Evolutionary conservation across 1,284 basidiomycete genomes (phyloP).

Genomic region (Pholiota adiposa): DNA sequence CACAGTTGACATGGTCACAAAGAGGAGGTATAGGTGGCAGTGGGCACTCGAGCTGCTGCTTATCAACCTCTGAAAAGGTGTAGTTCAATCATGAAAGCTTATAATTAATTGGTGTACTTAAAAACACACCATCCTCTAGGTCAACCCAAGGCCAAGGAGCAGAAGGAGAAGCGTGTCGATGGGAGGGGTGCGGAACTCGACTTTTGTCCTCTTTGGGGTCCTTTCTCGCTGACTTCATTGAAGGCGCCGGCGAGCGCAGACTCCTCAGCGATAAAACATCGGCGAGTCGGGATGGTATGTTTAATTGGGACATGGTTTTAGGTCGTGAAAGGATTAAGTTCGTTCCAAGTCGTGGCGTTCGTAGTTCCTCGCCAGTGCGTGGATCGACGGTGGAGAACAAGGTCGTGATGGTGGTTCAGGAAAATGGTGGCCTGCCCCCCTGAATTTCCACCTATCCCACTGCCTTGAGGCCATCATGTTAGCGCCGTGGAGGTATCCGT

Average conservation of each 20-base stretch:
- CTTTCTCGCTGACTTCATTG: conserved; percentile 10
- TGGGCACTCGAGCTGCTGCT: conserved; percentile 33
- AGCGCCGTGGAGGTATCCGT: background rate
- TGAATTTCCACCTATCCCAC: background rate
- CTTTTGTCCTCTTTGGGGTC: conserved; percentile 20
- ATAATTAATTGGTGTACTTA: background rate
- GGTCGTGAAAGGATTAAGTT: conserved; percentile 4
- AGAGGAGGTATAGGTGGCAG: conserved; percentile 40
- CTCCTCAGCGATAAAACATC: conserved; percentile 5
- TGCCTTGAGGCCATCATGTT: background rate
- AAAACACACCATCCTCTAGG: conserved; percentile 34
- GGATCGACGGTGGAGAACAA: background rate
- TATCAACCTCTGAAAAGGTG: conserved; percentile 34
- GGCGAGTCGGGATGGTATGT: conserved; percentile 1
- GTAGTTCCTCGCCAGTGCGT: background rate
- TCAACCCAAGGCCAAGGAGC: conserved; percentile 44
- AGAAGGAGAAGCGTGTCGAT: conserved; percentile 35
- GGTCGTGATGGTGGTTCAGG: background rate
- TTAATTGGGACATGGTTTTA: conserved; percentile 6
- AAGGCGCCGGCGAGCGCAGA: conserved; percentile 6
- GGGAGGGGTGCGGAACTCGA: conserved; percentile 28
- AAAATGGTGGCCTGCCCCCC: background rate
- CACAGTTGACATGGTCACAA: conserved; percentile 37
- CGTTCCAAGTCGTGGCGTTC: conserved; percentile 1
- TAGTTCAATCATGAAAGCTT: background rate